Evolutionary conservation across 805 yeast species (phyloP).

Genomic region (Wickerhamomyces xylosicus): DNA sequence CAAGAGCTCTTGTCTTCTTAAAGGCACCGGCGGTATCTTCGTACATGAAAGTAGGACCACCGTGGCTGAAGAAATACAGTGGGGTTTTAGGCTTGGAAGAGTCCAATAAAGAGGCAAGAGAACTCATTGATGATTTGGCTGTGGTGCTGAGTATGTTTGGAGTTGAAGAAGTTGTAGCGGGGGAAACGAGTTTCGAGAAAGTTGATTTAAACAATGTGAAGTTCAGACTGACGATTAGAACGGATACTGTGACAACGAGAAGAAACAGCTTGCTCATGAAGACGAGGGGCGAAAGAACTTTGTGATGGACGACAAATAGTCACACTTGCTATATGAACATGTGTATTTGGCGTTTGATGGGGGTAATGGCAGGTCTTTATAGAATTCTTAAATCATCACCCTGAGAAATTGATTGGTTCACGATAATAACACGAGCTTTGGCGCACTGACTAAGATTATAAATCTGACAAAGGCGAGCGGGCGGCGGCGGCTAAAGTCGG

Average conservation of each 20-base stretch:
- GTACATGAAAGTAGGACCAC: slow-evolving; percentile 74
- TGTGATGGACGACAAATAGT: too few relatives aligned
- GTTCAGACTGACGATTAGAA: slow-evolving; percentile 5
- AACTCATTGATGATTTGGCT: neutral
- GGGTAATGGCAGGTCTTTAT: too few relatives aligned
- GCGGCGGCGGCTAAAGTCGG: too few relatives aligned
- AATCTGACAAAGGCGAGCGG: too few relatives aligned
- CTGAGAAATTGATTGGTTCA: too few relatives aligned
- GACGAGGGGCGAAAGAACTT: too few relatives aligned
- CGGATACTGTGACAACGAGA: neutral
- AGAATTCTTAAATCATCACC: too few relatives aligned
- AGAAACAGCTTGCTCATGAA: neutral
- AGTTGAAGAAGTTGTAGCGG: neutral
- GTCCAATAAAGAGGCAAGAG: slow-evolving; percentile 8
- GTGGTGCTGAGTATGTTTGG: slow-evolving; percentile 1
- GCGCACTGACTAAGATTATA: too few relatives aligned
- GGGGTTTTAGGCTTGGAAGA: slow-evolving; percentile 29
- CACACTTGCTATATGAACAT: too few relatives aligned
- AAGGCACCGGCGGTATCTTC: slow-evolving; percentile 50
- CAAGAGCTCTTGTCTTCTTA: slow-evolving; percentile 36
- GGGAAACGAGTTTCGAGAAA: slow-evolving; percentile 1
- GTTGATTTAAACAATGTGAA: slow-evolving; percentile 13
- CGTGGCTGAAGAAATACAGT: slow-evolving; percentile 66
- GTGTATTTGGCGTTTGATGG: too few relatives aligned
- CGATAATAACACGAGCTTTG: too few relatives aligned